phyloP scores from a whole-genome alignment of 2,329 filamentous ascomycete genomes.

The Talaromyces islandicus region DNA sequence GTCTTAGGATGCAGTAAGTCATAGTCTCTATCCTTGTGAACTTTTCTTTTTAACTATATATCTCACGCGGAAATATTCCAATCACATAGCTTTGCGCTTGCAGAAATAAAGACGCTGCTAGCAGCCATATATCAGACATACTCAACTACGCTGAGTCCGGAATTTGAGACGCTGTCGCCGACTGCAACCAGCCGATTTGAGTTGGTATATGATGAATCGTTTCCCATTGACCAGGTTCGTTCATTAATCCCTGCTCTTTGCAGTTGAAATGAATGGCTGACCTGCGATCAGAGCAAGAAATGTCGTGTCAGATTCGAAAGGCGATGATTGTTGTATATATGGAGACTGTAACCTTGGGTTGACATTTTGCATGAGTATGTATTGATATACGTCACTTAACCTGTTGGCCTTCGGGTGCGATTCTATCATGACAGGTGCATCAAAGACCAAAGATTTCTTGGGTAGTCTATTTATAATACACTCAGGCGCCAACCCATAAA shows the following conservation, averaged over 20 bases:
- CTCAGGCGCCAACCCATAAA: too few species aligned
- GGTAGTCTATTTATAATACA: too few species aligned
- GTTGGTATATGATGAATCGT: neutral
- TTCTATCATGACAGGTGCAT: too few species aligned
- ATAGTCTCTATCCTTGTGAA: neutral
- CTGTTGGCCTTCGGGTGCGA: too few species aligned
- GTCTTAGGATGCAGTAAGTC: conserved; percentile 1
- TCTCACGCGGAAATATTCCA: neutral
- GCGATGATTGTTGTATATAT: neutral
- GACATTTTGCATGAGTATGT: too few species aligned
- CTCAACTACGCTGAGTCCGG: neutral
- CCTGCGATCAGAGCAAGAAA: neutral
- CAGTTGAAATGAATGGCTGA: neutral
- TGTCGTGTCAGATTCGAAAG: neutral
- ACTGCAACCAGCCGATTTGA: conserved; percentile 2
- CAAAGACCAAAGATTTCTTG: too few species aligned
- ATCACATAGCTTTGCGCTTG: conserved; percentile 3
- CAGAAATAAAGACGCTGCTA: conserved; percentile 1
- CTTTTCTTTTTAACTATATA: neutral
- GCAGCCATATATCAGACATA: neutral
- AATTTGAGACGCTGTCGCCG: conserved; percentile 1
- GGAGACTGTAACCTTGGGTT: too few species aligned
- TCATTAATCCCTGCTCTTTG: neutral
- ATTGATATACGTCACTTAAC: too few species aligned
- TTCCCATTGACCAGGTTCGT: neutral